phyloP scores from a whole-genome alignment of 116 monocot genomes.

The Dioscorea cayenensis region DNA sequence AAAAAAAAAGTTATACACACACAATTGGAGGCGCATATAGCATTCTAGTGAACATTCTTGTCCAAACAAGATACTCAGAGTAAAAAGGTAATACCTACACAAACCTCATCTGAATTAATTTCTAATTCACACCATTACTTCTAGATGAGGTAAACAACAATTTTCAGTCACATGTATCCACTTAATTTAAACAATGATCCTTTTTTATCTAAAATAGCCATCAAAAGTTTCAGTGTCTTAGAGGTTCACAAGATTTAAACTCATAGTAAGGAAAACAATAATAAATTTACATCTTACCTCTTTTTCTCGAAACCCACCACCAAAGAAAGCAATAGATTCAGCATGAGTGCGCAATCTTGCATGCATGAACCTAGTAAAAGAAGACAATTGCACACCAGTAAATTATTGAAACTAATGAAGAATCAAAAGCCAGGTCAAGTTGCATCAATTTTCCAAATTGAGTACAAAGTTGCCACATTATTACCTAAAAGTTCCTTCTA shows the following conservation, averaged over 20 bases:
- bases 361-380: constrained; percentile 70
- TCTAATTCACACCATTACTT: no score
- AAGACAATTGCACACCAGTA: not conserved
- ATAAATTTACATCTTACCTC: constrained; percentile 41
- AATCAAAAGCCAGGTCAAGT: not conserved
- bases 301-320: constrained; percentile 98
- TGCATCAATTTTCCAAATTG: not conserved
- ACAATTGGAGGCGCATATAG: no score
- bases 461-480: not conserved
- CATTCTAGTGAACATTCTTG: no score
- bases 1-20: no score
- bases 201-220: no score
- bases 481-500: constrained; percentile 95
- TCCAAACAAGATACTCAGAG: no score
- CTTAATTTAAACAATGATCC: no score
- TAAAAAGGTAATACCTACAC: no score
- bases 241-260: not conserved
- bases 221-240: no score
- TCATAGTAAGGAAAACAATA: not conserved
- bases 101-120: no score
- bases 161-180: no score
- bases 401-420: not conserved
- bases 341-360: constrained; percentile 90
- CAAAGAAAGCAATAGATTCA: constrained; percentile 99
- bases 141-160: no score